These are phyloP conservation scores for Phytopythium aichiense DNA, from an alignment of 352 stramenopile genomes.

Conservation along the genomic window DNA sequence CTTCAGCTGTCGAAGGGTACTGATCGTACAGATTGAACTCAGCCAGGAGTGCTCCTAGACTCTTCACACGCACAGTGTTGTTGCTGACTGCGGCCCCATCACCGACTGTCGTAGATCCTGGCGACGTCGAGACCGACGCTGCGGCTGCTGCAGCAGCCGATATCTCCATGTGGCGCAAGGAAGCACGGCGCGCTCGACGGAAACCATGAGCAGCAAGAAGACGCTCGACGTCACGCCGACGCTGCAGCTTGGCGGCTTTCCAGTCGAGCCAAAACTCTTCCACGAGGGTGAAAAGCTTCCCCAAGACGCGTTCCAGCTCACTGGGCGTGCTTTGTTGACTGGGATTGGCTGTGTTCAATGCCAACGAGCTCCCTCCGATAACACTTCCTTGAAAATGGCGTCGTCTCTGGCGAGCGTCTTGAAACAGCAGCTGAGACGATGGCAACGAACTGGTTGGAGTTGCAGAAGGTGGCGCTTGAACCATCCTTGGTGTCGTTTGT, in stretches of 20 bases:
- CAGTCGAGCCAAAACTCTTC: constrained; percentile 49
- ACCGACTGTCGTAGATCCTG: neutral
- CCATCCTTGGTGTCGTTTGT: neutral
- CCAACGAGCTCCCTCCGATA: neutral
- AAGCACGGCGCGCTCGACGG: constrained; percentile 3
- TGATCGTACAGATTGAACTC: constrained; percentile 1
- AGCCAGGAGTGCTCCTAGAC: neutral
- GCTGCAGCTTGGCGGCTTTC: constrained; percentile 25
- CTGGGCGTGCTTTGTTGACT: neutral
- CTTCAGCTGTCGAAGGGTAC: neutral
- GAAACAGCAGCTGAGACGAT: neutral
- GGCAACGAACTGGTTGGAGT: neutral
- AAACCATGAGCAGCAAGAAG: constrained; percentile 12
- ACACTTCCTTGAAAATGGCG: too few species aligned
- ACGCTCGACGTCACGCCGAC: constrained; percentile 15
- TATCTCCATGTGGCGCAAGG: constrained; percentile 13
- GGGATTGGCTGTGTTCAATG: neutral
- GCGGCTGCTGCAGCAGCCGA: neutral
- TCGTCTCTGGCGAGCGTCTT: neutral
- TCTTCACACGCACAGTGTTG: neutral
- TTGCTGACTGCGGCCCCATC: neutral
- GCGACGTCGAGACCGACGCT: neutral
- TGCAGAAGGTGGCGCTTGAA: neutral
- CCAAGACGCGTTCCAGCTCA: neutral
- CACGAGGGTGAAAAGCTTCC: constrained; percentile 7